A percentile compares a stretch with the other conserved stretches of the same genome.
These are phyloP conservation scores for Ophiostoma sp. DNA, from an alignment of 2,329 filamentous ascomycete genomes.

Conservation along the genomic window DNA sequence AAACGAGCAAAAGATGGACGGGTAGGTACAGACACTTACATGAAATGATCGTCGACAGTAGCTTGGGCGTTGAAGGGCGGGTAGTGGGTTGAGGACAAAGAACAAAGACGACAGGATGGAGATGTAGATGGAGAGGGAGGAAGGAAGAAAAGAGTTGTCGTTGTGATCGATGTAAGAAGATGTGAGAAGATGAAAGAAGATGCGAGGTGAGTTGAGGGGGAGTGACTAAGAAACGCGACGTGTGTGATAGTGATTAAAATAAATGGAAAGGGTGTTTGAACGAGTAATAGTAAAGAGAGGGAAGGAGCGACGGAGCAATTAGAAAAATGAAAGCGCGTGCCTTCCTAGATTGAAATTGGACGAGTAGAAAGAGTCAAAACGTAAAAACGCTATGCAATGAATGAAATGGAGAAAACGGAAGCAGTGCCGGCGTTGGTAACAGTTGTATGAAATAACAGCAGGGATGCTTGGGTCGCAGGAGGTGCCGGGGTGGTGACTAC, in stretches of 20 bases:
- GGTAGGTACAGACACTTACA: constrained; percentile 9
- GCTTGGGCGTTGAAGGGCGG: background rate
- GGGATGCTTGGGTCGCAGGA: constrained; percentile 11
- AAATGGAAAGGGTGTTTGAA: background rate
- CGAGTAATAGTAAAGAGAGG: background rate
- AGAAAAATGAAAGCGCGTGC: background rate
- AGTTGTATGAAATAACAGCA: constrained; percentile 1
- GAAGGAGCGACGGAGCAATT: background rate
- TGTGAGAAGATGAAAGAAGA: background rate
- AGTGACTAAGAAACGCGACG: constrained; percentile 7
- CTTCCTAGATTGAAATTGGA: background rate
- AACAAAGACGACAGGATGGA: background rate
- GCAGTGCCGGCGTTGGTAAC: constrained; percentile 22
- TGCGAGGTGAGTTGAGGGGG: background rate
- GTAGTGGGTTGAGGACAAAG: background rate
- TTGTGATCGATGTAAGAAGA: background rate
- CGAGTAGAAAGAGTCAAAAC: background rate
- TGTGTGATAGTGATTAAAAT: background rate
- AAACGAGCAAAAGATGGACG: background rate
- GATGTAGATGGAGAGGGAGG: background rate
- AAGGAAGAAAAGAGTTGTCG: background rate
- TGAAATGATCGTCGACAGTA: background rate
- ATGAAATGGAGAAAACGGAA: constrained; percentile 17
- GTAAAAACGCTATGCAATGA: constrained; percentile 15
- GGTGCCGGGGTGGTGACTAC: background rate